These are phyloP conservation scores for Magnolia changhungtana DNA, from an alignment of 164 flowering plant species.

Conservation along the genomic window DNA sequence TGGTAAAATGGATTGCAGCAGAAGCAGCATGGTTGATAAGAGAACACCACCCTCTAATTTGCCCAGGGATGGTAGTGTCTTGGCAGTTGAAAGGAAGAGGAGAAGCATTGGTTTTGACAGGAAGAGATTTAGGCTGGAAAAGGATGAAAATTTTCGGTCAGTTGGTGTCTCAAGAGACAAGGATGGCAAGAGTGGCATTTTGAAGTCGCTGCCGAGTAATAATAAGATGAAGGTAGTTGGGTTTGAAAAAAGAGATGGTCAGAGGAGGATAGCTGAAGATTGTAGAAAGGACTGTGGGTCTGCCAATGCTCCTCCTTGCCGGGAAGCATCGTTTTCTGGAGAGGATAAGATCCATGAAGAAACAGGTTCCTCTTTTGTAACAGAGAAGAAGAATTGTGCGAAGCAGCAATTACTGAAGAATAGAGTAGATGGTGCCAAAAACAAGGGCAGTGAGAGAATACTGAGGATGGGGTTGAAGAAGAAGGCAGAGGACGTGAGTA, in stretches of 20 bases:
- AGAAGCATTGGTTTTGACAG: constrained; percentile 20
- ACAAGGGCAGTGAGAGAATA: constrained; percentile 40
- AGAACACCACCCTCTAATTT: constrained; percentile 27
- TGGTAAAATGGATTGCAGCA: constrained; percentile 29
- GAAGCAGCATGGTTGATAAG: constrained; percentile 33
- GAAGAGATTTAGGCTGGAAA: constrained; percentile 32
- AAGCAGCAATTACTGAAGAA: constrained; percentile 20
- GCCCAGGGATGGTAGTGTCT: constrained; percentile 20
- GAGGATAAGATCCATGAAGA: constrained; percentile 31
- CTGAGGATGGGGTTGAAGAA: constrained; percentile 23
- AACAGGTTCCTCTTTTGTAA: constrained; percentile 22
- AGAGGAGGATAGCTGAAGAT: constrained; percentile 20
- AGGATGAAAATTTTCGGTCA: constrained; percentile 30
- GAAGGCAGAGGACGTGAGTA: constrained; percentile 20
- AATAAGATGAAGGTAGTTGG: constrained; percentile 43
- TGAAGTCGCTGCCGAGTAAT: constrained; percentile 58
- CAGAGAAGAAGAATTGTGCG: constrained; percentile 31
- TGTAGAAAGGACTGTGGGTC: constrained; percentile 24
- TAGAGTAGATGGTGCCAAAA: constrained; percentile 26
- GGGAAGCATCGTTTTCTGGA: constrained; percentile 15
- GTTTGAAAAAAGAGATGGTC: constrained; percentile 21
- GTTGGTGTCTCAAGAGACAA: constrained; percentile 33
- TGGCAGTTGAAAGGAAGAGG: constrained; percentile 18
- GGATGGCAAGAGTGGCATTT: constrained; percentile 74
- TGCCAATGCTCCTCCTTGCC: constrained; percentile 23